Conservation (phyloP, 352 stramenopile genomes). For the Phytophthora palmivora region DNA sequence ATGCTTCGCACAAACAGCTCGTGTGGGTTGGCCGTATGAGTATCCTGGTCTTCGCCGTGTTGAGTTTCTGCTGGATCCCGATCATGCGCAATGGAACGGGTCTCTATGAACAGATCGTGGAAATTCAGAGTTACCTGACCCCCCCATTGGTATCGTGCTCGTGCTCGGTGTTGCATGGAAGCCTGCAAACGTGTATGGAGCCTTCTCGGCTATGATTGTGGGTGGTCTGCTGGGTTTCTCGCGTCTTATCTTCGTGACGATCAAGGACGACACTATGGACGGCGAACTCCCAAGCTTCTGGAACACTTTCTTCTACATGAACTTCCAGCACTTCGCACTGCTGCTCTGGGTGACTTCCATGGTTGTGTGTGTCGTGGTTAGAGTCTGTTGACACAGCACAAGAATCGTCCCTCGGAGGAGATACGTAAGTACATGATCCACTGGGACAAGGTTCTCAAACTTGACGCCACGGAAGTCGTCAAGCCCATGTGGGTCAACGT, state of each 20-base stretch:
- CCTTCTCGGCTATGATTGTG: slow-evolving; percentile 57
- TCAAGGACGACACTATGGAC: slow-evolving; percentile 52
- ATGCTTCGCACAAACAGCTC: slow-evolving; percentile 66
- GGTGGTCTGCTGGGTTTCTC: slow-evolving; percentile 55
- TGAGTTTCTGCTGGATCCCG: slow-evolving; percentile 73
- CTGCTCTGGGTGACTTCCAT: slow-evolving; percentile 57
- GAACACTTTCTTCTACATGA: slow-evolving; percentile 75
- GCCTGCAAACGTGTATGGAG: slow-evolving; percentile 54
- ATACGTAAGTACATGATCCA: slow-evolving; percentile 61
- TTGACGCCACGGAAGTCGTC: slow-evolving; percentile 54
- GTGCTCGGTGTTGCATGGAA: slow-evolving; percentile 64
- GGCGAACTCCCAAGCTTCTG: slow-evolving; percentile 45
- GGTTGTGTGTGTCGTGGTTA: slow-evolving; percentile 60
- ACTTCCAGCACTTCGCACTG: slow-evolving; percentile 75
- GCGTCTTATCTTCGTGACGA: slow-evolving; percentile 66
- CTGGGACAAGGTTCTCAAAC: slow-evolving; percentile 57
- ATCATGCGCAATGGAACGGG: slow-evolving; percentile 64
- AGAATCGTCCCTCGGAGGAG: slow-evolving; percentile 40
- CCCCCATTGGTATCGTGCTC: slow-evolving; percentile 68
- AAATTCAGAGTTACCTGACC: slow-evolving; percentile 71
- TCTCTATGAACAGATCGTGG: slow-evolving; percentile 68
- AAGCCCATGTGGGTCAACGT: slow-evolving; percentile 61
- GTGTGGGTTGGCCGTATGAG: slow-evolving; percentile 64
- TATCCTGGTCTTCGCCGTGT: slow-evolving; percentile 54
- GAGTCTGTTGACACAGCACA: slow-evolving; percentile 56